Percentiles rank a stretch among this genome's conserved stretches.
Conservation (phyloP, 202 grass and related monocot genomes). For the Cymbopogon flexuosus region DNA sequence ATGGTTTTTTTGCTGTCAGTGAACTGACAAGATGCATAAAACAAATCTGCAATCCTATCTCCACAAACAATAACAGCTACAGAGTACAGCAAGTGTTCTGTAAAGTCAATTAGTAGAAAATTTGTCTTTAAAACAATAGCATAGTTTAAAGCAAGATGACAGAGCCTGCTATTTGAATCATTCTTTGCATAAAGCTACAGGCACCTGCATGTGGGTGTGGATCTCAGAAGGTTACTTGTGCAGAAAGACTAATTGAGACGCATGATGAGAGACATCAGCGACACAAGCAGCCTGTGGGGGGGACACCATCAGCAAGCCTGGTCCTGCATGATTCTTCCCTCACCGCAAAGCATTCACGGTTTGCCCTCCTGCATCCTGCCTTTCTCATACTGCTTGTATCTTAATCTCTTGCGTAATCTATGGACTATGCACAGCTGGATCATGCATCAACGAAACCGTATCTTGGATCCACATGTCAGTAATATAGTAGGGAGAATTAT, state of each 20-base stretch:
- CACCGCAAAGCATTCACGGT: constrained; percentile 25
- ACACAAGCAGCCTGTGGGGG: constrained; percentile 30
- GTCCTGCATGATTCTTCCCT: constrained; percentile 41
- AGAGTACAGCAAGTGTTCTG: constrained; percentile 9
- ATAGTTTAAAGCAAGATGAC: constrained; percentile 26
- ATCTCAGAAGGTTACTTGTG: constrained; percentile 73
- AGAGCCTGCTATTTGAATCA: constrained; percentile 36
- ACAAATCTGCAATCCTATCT: background rate
- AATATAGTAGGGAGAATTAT: background rate
- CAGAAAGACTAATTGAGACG: constrained; percentile 53
- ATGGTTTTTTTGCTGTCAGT: background rate
- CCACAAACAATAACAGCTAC: constrained; percentile 12
- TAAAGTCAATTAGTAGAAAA: constrained; percentile 46
- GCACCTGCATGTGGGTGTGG: constrained; percentile 53
- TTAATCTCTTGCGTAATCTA: constrained; percentile 7
- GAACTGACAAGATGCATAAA: background rate
- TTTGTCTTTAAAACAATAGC: background rate
- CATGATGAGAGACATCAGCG: constrained; percentile 36
- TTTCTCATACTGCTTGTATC: background rate
- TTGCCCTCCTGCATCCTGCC: constrained; percentile 13
- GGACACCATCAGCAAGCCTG: constrained; percentile 46
- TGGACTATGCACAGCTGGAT: background rate
- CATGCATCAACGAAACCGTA: background rate
- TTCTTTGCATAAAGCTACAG: constrained; percentile 48
- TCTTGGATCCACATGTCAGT: constrained; percentile 31